A percentile compares a stretch with the other conserved stretches of the same genome.
Conservation (phyloP, 345 rosid genomes). For the Linum lewisii region DNA sequence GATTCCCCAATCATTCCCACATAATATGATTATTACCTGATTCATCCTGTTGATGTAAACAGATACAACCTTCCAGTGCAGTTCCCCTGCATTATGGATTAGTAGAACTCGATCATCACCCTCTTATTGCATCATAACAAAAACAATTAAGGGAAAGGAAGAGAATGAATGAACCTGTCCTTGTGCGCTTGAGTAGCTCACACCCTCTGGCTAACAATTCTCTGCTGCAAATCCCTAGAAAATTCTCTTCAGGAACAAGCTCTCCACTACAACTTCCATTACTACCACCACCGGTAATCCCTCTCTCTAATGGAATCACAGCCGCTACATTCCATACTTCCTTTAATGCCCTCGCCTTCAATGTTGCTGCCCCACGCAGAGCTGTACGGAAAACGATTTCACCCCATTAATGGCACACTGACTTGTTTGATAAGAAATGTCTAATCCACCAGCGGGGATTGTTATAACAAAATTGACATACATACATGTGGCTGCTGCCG, state of each 20-base stretch:
- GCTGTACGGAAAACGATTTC: slow-evolving; percentile 28
- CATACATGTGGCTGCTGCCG: slow-evolving; percentile 82
- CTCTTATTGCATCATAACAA: no score
- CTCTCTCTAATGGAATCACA: slow-evolving; percentile 82
- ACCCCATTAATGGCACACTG: no score
- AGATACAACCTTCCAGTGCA: slow-evolving; percentile 90
- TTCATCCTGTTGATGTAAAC: slow-evolving; percentile 73
- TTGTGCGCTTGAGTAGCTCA: slow-evolving; percentile 91
- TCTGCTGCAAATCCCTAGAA: slow-evolving; percentile 71
- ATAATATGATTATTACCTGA: slow-evolving; percentile 41
- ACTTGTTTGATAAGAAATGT: no score
- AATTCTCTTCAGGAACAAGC: slow-evolving; percentile 71
- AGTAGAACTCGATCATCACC: no score
- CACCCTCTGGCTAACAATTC: slow-evolving; percentile 89
- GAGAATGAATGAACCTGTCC: slow-evolving; percentile 43
- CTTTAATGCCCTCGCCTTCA: slow-evolving; percentile 75
- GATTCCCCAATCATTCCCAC: background rate
- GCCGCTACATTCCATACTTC: slow-evolving; percentile 96
- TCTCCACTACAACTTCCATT: slow-evolving; percentile 74
- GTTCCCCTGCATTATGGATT: slow-evolving; percentile 58
- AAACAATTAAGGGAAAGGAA: no score
- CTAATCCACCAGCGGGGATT: no score
- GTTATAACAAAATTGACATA: background rate
- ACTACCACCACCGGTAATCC: slow-evolving; percentile 31
- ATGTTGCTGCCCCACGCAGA: slow-evolving; percentile 75